phyloP scores from a whole-genome alignment of 805 yeast species.

The Wickerhamiella sergipiensis region DNA sequence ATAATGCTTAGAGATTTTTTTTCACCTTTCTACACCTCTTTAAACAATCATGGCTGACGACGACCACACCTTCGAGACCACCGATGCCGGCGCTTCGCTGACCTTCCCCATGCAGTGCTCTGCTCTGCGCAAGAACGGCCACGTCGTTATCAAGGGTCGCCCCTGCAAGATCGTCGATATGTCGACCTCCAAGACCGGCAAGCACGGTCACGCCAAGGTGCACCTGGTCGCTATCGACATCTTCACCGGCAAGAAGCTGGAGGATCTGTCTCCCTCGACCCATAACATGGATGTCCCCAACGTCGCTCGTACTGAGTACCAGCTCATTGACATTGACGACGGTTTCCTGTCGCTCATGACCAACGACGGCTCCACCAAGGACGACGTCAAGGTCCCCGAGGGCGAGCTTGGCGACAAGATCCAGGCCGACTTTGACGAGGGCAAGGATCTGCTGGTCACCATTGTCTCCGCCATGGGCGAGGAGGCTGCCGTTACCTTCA shows the following conservation, averaged over 20 bases:
- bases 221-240: conserved; percentile 98
- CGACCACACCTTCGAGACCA: conserved; percentile 86
- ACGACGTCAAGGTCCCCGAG: conserved; percentile 96
- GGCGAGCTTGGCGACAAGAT: conserved; percentile 92
- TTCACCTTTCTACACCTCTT: conserved; percentile 3
- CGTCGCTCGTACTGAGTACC: conserved; percentile 90
- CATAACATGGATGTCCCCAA: conserved; percentile 99
- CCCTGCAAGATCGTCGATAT: conserved; percentile 99
- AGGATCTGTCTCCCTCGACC: conserved; percentile 99
- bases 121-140: conserved; percentile 99
- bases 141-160: conserved; percentile 96
- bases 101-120: conserved; percentile 99
- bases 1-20: background rate
- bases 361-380: conserved; percentile 97
- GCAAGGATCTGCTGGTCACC: conserved; percentile 94
- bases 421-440: conserved; percentile 90
- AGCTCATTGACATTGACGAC: conserved; percentile 93
- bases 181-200: conserved; percentile 99
- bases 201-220: conserved; percentile 99
- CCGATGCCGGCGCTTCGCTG: conserved; percentile 96
- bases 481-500: conserved; percentile 97
- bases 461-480: conserved; percentile 98
- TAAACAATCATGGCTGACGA: conserved; percentile 27
- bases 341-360: conserved; percentile 96
- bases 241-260: conserved; percentile 98